Base-by-base conservation (phyloP, 306 rosid species). In the Gleditsia sinensis region DNA sequence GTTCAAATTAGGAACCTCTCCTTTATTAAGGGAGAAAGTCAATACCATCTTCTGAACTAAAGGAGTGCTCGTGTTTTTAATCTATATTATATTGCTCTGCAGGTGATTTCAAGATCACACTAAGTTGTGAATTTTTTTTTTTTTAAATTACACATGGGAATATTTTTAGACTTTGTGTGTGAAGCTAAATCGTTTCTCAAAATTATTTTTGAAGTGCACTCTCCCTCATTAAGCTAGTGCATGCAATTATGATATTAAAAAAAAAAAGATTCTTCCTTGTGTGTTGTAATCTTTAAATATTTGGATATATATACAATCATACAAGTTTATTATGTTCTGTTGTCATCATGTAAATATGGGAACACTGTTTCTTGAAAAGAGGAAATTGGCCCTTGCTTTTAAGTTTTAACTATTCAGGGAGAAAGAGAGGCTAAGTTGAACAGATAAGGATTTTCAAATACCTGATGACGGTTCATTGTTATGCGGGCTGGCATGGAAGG, bases 401-500 rank as follows among this genome's bases (percentile, higher is more conserved):
- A 1, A 2, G 16, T 67, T 43, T 49, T 71, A 21, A 46, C 72
- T 9, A 48, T 9, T 37, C 24, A 54, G 33, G 54, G 62, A 55
- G 48, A 65, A 45, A 54, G 54, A 70, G 70, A 42, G 13, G 54
- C 0, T 24, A n/a, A 8, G 10, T 34, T 34, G 14, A 42, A 24
- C 7, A 42, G 54, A 56, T 8, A 36, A 53, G 40, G 80, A 21
- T 69, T 74, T 51, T 59, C 70, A 64, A 9, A 75, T 67, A 64
- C 71, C 25, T 45, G 72, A 72, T 59, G 72, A 46, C 62, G 53
- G 70, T 72, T 68, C 75, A 62, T 84, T 76, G 82, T 68, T 80
- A 77, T 80, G 72, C 25, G 80, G 67, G 82, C 55, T 80, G 17
- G 20, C 68, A 75, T 75, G 70, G 61, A 80, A 60, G 66, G 65